These are phyloP conservation scores for Urostyla sp. DNA, from an alignment of 73 alveolate species.

Conservation along the genomic window DNA sequence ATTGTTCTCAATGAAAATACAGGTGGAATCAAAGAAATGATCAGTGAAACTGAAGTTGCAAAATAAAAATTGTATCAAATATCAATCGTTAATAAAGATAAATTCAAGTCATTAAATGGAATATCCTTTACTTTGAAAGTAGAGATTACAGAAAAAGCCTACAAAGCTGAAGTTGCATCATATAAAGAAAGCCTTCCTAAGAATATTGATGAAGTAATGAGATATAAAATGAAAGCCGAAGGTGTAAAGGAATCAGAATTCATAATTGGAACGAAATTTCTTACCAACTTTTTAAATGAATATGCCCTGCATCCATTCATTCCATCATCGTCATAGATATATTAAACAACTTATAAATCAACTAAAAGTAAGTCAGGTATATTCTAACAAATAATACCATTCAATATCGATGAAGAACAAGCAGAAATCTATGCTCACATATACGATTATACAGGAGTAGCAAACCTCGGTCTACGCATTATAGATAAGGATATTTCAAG, in stretches of 20 bases:
- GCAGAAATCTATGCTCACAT: constrained; percentile 13
- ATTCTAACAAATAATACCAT: neutral
- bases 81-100: no score
- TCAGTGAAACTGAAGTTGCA: neutral
- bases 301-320: neutral
- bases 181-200: neutral
- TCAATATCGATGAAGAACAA: constrained; percentile 10
- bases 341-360: neutral
- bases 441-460: constrained; percentile 29
- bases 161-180: neutral
- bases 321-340: neutral
- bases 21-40: neutral
- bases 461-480: constrained; percentile 15
- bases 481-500: neutral
- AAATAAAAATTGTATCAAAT: no score
- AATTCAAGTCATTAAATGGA: no score
- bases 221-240: neutral
- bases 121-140: constrained; percentile 6
- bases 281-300: constrained; percentile 10
- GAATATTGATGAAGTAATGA: neutral
- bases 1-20: neutral
- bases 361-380: neutral
- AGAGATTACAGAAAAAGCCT: constrained; percentile 18
- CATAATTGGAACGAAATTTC: constrained; percentile 1
- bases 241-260: constrained; percentile 46